A percentile compares a stretch with the other conserved stretches of the same genome.
phyloP scores from a whole-genome alignment of 139 green algal species.

The Chlorella sp. region DNA sequence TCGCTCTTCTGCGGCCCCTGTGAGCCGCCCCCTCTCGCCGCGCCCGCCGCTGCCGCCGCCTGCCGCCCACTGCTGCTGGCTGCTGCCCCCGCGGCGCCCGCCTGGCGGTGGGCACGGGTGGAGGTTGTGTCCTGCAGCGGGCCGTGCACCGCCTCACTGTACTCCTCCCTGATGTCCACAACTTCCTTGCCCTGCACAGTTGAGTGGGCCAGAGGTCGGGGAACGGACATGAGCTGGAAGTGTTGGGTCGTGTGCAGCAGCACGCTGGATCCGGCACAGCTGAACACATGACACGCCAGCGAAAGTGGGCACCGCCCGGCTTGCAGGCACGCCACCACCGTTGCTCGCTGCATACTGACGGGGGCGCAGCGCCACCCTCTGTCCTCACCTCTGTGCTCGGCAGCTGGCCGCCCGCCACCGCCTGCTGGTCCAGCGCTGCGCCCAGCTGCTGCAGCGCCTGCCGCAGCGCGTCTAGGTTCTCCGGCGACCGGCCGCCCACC shows the following conservation, averaged over 20 bases:
- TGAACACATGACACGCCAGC: no score
- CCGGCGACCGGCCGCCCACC: background rate
- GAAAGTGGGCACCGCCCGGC: background rate
- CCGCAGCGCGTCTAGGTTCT: slow-evolving; percentile 6
- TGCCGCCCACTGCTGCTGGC: background rate
- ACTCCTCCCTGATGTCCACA: slow-evolving; percentile 27
- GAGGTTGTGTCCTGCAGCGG: no score
- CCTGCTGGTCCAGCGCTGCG: background rate
- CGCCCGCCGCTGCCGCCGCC: background rate
- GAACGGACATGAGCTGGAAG: background rate
- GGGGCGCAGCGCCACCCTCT: no score
- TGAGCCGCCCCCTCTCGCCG: background rate
- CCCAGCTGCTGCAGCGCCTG: slow-evolving; percentile 22
- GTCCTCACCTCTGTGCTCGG: background rate
- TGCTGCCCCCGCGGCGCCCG: background rate
- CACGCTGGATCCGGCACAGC: no score
- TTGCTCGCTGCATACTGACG: no score
- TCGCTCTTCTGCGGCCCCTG: background rate
- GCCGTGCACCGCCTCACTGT: slow-evolving; percentile 17
- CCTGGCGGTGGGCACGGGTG: background rate
- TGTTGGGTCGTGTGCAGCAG: background rate
- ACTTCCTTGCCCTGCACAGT: slow-evolving; percentile 19
- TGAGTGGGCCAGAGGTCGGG: background rate
- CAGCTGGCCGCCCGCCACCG: background rate
- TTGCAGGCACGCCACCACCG: no score